A percentile compares a stretch with the other conserved stretches of the same genome.
phyloP scores from a whole-genome alignment of 805 yeast genomes.

The Candida pini region DNA sequence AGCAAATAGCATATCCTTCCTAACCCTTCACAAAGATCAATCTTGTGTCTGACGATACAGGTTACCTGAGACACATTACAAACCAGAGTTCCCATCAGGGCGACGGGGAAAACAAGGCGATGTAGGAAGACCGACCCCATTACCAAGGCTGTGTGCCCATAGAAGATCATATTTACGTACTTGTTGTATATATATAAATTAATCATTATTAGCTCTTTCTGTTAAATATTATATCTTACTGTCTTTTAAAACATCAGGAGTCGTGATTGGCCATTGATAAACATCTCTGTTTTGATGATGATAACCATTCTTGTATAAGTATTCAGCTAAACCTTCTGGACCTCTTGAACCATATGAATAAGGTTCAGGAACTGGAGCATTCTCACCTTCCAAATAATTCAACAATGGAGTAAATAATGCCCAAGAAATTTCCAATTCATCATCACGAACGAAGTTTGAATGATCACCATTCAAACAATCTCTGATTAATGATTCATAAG shows the following conservation, averaged over 20 bases:
- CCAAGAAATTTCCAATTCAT: slow-evolving; percentile 94
- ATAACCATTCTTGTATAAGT: slow-evolving; percentile 67
- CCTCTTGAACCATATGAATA: slow-evolving; percentile 93
- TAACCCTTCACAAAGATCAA: too few relatives aligned
- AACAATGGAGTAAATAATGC: slow-evolving; percentile 86
- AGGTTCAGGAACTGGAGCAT: slow-evolving; percentile 59
- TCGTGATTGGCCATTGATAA: slow-evolving; percentile 90
- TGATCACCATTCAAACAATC: slow-evolving; percentile 91
- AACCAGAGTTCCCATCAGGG: too few relatives aligned
- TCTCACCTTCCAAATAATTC: slow-evolving; percentile 65
- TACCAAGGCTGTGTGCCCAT: too few relatives aligned
- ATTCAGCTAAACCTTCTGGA: slow-evolving; percentile 59
- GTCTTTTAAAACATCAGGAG: slow-evolving; percentile 33
- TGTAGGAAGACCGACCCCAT: too few relatives aligned
- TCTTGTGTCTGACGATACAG: too few relatives aligned
- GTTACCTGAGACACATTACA: too few relatives aligned
- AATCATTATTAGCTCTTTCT: too few relatives aligned
- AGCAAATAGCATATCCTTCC: too few relatives aligned
- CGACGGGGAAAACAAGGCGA: too few relatives aligned
- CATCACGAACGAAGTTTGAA: slow-evolving; percentile 96
- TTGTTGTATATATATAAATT: too few relatives aligned
- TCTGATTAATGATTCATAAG: slow-evolving; percentile 91
- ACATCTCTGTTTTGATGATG: slow-evolving; percentile 53
- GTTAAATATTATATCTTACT: slow-evolving; percentile 15
- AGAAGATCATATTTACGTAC: too few relatives aligned